Evolutionary conservation across 805 yeast genomes (phyloP).

Genomic region (Nakazawaea peltata): DNA sequence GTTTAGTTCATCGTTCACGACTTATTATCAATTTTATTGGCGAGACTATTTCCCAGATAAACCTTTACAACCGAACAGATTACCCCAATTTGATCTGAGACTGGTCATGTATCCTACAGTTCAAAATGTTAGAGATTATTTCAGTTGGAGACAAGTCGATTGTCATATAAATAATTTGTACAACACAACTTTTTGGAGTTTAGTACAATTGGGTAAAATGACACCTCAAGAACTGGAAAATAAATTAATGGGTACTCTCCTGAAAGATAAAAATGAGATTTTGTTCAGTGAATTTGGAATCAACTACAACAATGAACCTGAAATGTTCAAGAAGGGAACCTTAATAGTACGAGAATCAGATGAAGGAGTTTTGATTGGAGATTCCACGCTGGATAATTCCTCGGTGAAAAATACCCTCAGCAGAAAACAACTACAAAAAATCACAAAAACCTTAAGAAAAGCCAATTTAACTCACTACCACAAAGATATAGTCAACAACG

Average conservation of each 20-base stretch:
- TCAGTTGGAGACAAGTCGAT: slow-evolving; percentile 94
- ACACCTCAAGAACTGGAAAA: slow-evolving; percentile 79
- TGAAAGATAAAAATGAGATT: slow-evolving; percentile 85
- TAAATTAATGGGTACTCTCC: slow-evolving; percentile 63
- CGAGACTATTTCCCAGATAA: slow-evolving; percentile 40
- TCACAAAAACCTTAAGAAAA: slow-evolving; percentile 39
- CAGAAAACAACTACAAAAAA: slow-evolving; percentile 42
- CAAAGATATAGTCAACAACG: slow-evolving; percentile 50
- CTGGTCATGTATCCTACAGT: slow-evolving; percentile 77
- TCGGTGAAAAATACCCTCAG: slow-evolving; percentile 17
- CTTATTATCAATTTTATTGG: slow-evolving; percentile 72
- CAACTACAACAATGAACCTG: slow-evolving; percentile 88
- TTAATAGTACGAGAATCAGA: slow-evolving; percentile 45
- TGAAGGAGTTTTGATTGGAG: slow-evolving; percentile 12
- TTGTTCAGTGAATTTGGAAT: slow-evolving; percentile 70
- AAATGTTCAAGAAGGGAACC: slow-evolving; percentile 82
- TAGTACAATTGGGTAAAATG: slow-evolving; percentile 62
- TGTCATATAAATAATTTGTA: slow-evolving; percentile 93
- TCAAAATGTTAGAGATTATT: slow-evolving; percentile 62
- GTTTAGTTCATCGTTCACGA: slow-evolving; percentile 74
- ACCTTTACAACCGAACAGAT: slow-evolving; percentile 37
- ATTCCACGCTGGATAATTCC: slow-evolving; percentile 10
- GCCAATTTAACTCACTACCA: slow-evolving; percentile 38
- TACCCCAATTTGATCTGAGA: slow-evolving; percentile 89
- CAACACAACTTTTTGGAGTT: slow-evolving; percentile 87